Base-by-base conservation (phyloP, 257 asterid species). In the Vinca minor region DNA sequence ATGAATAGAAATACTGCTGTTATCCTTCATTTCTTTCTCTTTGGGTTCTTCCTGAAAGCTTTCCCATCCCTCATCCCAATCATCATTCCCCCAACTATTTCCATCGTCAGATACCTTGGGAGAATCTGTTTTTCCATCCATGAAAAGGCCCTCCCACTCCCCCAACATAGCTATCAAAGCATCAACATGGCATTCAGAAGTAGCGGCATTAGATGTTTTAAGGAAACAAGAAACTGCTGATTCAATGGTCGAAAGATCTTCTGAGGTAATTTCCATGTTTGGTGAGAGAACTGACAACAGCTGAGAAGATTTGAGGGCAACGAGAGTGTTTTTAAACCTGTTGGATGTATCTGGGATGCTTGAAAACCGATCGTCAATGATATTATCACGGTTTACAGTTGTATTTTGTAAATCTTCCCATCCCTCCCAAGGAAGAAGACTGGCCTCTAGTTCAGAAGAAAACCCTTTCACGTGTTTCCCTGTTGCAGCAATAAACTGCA, bases 1-100 rank as follows among this genome's bases (percentile, higher is more conserved):
- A 77, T 93, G 96, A 29, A 81, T 60, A 0, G 82, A 74, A 62
- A 67, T 62, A 68, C 49, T 46, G 20, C 35, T 41, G 23, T 38
- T 66, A 56, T 77, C 78, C 62, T 78, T 74, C 5, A 71, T 41
- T 69, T 81, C 96, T 69, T 78, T 79, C 77, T 82, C 84, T 18
- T 34, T 66, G 6, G 87, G 61, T 67, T 87, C 96, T 77, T 89
- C 99, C 66, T 74, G 94, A 72, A 93, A 93, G 83, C 82, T 85
- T 75, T 93, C 99, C 99, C 99, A 93, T 46, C 97, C 99, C 68
- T 89, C 96, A 55, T 93, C 97, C 99, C 99, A 93, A 61, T 84
- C 97, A 62, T 93, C 90, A 31, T 81, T 89, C 76, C 71, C 72
- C 97, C 96, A 89, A 81, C 41, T 62, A 59, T 76, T 77, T 41